Percentiles rank a stretch among this genome's conserved stretches.
Conservation (phyloP, 2,329 filamentous ascomycete species). For the Parastagonospora avenae region DNA sequence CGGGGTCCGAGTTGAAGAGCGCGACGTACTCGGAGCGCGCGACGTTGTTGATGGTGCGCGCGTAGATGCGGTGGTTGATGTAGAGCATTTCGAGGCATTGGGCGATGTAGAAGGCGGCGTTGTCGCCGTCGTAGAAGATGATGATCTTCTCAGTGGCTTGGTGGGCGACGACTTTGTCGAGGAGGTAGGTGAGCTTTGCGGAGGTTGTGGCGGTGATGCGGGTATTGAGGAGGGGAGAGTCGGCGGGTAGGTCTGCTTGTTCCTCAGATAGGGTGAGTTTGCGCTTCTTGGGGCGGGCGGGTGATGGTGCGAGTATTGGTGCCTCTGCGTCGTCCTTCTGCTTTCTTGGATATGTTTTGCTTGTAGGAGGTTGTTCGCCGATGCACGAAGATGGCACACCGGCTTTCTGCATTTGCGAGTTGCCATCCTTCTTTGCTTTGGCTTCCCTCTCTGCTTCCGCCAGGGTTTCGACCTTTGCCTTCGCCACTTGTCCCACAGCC, state of each 20-base stretch:
- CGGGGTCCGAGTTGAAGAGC: conserved; percentile 72
- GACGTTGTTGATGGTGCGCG: conserved; percentile 64
- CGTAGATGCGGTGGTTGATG: conserved; percentile 69
- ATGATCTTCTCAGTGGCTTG: conserved; percentile 82
- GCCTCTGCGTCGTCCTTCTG: conserved; percentile 1
- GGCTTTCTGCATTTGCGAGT: conserved; percentile 34
- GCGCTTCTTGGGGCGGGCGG: conserved; percentile 33
- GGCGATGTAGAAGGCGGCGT: conserved; percentile 83
- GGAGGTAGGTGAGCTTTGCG: conserved; percentile 83
- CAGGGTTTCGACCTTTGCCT: conserved; percentile 29
- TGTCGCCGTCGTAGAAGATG: conserved; percentile 89
- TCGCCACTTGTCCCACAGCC: conserved; percentile 33
- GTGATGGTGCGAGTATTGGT: conserved; percentile 12
- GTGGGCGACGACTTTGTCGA: conserved; percentile 72
- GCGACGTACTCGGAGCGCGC: conserved; percentile 76
- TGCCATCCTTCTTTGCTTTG: conserved; percentile 10
- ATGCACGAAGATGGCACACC: conserved; percentile 51
- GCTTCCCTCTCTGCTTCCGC: conserved; percentile 25
- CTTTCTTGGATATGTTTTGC: conserved; percentile 29
- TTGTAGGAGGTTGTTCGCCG: conserved; percentile 39
- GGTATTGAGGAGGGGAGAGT: conserved; percentile 63
- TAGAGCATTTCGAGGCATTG: conserved; percentile 76
- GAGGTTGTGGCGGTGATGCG: conserved; percentile 80
- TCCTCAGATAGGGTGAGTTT: conserved; percentile 40
- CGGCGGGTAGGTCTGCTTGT: conserved; percentile 37